phyloP scores from a whole-genome alignment of 768 basidiomycete species.

The Mycena belliarum region DNA sequence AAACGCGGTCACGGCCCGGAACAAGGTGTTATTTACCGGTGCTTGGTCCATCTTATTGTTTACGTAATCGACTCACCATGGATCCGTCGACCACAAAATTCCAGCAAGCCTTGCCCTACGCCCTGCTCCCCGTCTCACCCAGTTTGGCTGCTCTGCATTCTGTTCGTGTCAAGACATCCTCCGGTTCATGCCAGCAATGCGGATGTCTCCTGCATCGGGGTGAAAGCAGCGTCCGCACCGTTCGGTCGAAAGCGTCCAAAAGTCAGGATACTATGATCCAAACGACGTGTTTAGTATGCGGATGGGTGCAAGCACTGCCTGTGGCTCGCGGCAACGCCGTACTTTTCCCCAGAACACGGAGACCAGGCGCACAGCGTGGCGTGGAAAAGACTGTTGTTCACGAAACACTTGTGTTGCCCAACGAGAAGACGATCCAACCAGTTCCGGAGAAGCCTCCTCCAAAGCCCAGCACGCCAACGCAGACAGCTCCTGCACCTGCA shows the following conservation, averaged over 20 bases:
- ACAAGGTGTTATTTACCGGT: too few relatives aligned
- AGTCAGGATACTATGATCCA: slow-evolving; percentile 13
- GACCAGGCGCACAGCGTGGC: neutral
- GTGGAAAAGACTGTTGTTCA: neutral
- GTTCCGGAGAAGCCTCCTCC: neutral
- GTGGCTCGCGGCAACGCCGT: slow-evolving; percentile 13
- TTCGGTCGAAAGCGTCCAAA: slow-evolving; percentile 27
- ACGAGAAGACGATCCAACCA: neutral
- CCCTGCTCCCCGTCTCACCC: slow-evolving; percentile 53
- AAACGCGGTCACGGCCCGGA: too few relatives aligned
- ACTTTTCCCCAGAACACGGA: slow-evolving; percentile 20
- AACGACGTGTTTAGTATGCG: slow-evolving; percentile 27
- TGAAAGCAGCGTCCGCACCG: slow-evolving; percentile 36
- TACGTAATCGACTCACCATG: neutral
- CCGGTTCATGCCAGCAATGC: slow-evolving; percentile 36
- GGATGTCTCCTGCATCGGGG: slow-evolving; percentile 49
- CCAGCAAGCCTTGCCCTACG: slow-evolving; percentile 47
- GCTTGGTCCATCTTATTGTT: too few relatives aligned
- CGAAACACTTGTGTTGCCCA: neutral
- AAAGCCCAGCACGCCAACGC: neutral
- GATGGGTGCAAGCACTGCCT: slow-evolving; percentile 12
- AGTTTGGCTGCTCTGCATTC: slow-evolving; percentile 65
- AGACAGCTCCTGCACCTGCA: neutral
- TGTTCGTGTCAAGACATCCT: slow-evolving; percentile 36
- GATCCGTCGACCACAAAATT: slow-evolving; percentile 42